Evolutionary conservation across 1,284 basidiomycete genomes (phyloP), one percentile per base, ranked within the genome.

Genomic region (Lentinus polychrous): DNA sequence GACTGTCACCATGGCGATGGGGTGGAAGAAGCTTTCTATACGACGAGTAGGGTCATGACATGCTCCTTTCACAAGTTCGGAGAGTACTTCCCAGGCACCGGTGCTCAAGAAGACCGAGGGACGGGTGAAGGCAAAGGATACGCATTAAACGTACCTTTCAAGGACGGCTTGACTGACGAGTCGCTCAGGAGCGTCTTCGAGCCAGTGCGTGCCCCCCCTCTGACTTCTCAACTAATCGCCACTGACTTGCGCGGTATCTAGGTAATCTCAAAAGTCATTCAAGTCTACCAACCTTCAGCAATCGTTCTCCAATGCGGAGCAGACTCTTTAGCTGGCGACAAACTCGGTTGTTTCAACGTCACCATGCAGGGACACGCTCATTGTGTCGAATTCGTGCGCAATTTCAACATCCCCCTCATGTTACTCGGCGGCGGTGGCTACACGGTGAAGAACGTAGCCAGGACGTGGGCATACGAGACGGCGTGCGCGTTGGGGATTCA

Each of bases 1-100:
- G 95, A 99, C 67, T 93, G 94, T 49, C 95, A 98, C 65, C 95
- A 99, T 60, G 95, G 95, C 6, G 96, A 99, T 62, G 96, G 95
- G 15, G 95, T 99, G 32, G 95, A 99, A 61, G 95, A 99, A 64
- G 96, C 95, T 1, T 99, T 99, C 72, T 98, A 97, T 67, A 94
- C 91, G 20, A 97, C 93, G 2, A 90, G 99, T 64, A 76, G 95
- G 46, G 95, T 99, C 57, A 93, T 98, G 86, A 98, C 95, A 2
- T 85, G 84, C 64, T 88, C 88, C 36, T 96, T 99, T 65, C 96
- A 99, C 74, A 92, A 94, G 62, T 97, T 89, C 61, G 94, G 95
- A 18, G 94, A 97, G 60, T 99, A 92, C 67, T 99, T 99, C 65
- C 95, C 95, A 1, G 94, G 94, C 1, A 96, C 94, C 0, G 91